phyloP scores from a whole-genome alignment of 163 green algal species.

The Smithsoniella earleae region DNA sequence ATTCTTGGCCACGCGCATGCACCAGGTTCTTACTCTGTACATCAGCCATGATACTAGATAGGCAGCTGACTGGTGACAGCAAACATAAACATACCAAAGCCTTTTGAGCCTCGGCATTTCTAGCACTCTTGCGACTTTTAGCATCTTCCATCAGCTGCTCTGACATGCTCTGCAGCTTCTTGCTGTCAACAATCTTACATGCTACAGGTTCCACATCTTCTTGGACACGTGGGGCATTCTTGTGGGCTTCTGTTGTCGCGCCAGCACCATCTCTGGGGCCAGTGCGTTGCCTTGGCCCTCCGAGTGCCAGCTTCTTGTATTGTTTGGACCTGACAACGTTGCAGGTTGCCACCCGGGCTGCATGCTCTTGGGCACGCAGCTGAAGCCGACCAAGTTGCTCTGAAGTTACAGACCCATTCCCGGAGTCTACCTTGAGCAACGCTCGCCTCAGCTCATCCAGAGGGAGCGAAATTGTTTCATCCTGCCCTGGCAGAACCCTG shows the following conservation, averaged over 20 bases:
- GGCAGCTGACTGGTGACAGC: too few species aligned
- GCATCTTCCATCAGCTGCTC: background rate
- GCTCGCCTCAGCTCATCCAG: too few species aligned
- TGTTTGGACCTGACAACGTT: background rate
- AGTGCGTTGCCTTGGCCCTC: background rate
- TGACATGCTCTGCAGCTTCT: background rate
- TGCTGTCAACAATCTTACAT: background rate
- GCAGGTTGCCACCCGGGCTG: background rate
- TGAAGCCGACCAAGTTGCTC: slow-evolving; percentile 5
- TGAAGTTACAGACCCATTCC: background rate
- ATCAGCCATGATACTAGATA: too few species aligned
- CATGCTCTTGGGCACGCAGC: slow-evolving; percentile 13
- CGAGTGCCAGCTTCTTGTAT: background rate
- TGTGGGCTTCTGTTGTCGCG: background rate
- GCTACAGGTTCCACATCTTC: background rate
- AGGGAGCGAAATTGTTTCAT: too few species aligned
- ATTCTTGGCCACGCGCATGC: too few species aligned
- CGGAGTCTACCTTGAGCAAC: background rate
- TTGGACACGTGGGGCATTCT: background rate
- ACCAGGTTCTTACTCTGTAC: too few species aligned
- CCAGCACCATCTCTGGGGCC: background rate
- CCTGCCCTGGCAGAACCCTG: too few species aligned
- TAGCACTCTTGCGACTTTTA: background rate
- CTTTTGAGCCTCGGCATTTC: background rate
- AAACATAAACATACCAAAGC: background rate